A percentile compares a stretch with the other conserved stretches of the same genome.
Evolutionary conservation across 805 yeast genomes (phyloP).

Genomic region (Ogataea parapolymorpha): DNA sequence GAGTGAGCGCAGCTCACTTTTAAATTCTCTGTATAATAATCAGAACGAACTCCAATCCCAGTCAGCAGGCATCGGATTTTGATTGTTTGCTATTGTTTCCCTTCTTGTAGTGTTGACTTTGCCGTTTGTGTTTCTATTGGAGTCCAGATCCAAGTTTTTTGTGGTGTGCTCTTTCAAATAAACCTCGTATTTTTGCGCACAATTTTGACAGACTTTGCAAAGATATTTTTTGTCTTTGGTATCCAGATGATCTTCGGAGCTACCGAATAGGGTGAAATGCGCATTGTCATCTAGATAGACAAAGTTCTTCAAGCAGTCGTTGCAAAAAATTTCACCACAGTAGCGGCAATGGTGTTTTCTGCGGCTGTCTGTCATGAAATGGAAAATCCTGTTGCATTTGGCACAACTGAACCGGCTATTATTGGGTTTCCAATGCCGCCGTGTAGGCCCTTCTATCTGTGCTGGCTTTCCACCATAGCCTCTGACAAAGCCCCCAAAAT

Average conservation of each 20-base stretch:
- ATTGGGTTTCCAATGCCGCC: constrained; percentile 75
- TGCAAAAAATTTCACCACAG: constrained; percentile 41
- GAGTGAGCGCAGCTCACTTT: background rate
- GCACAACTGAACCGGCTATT: constrained; percentile 60
- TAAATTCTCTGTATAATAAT: constrained; percentile 2
- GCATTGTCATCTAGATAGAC: constrained; percentile 36
- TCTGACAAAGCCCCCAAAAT: constrained; percentile 26
- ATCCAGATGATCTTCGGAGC: constrained; percentile 14
- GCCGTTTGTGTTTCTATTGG: constrained; percentile 15
- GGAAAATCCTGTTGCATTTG: constrained; percentile 64
- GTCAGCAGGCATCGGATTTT: constrained; percentile 33
- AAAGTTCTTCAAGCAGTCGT: constrained; percentile 35
- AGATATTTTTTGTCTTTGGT: constrained; percentile 26
- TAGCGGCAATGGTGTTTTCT: constrained; percentile 40
- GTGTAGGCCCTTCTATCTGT: constrained; percentile 42
- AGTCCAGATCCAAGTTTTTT: constrained; percentile 26
- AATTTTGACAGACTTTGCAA: constrained; percentile 34
- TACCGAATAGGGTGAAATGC: constrained; percentile 34
- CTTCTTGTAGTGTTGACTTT: constrained; percentile 12
- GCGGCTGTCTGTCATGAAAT: constrained; percentile 66
- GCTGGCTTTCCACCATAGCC: background rate
- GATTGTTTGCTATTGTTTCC: constrained; percentile 17
- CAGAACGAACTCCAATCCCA: constrained; percentile 41
- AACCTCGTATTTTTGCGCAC: constrained; percentile 35
- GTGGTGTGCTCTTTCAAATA: constrained; percentile 31